phyloP scores from a whole-genome alignment of 2,329 filamentous ascomycete species.

The Claviceps africana region DNA sequence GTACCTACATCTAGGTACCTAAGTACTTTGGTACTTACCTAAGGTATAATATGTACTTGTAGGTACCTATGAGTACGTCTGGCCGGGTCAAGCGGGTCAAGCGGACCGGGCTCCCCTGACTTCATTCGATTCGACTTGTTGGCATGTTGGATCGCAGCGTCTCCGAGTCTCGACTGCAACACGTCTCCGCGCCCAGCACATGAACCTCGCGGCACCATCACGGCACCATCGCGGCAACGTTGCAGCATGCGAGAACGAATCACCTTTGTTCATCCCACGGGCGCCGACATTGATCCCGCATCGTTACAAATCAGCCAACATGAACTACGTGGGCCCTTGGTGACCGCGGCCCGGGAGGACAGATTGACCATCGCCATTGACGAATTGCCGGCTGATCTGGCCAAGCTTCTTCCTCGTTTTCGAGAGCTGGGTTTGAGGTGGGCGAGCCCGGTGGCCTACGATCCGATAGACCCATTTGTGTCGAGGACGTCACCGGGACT shows the following conservation, averaged over 20 bases:
- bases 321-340: conserved; percentile 38
- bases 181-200: neutral
- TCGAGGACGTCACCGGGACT: conserved; percentile 68
- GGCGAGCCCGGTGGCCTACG: conserved; percentile 45
- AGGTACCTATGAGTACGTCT: too few species aligned
- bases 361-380: conserved; percentile 58
- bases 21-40: too few species aligned
- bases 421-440: conserved; percentile 70
- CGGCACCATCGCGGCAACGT: too few species aligned
- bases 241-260: conserved; percentile 58
- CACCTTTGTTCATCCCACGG: conserved; percentile 60
- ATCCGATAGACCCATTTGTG: conserved; percentile 52
- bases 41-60: too few species aligned
- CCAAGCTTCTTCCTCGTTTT: conserved; percentile 44
- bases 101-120: neutral
- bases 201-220: too few species aligned
- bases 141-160: too few species aligned
- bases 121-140: too few species aligned
- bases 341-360: conserved; percentile 64
- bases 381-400: conserved; percentile 59
- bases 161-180: neutral
- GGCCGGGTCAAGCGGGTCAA: too few species aligned
- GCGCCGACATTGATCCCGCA: conserved; percentile 49
- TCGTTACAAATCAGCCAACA: conserved; percentile 43
- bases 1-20: too few species aligned